Conservation (phyloP, 768 basidiomycete genomes). For the Lactarius tabidus region DNA sequence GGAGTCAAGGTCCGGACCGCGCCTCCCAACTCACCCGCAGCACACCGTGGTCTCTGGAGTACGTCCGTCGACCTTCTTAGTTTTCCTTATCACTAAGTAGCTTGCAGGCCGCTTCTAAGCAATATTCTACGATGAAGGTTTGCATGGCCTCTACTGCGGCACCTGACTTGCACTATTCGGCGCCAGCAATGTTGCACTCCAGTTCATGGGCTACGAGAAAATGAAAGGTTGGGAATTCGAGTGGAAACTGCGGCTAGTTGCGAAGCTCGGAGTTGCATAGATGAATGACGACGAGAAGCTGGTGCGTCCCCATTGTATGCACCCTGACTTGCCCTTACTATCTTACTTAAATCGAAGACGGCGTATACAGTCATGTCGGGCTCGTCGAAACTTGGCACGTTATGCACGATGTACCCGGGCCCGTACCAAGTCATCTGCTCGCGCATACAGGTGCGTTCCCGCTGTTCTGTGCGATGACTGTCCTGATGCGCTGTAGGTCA, state of each 20-base stretch:
- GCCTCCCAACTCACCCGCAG: not conserved
- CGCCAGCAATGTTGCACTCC: too few relatives aligned
- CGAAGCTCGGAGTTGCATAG: not conserved
- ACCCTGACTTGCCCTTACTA: not conserved
- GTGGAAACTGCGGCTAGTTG: not conserved
- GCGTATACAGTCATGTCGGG: not conserved
- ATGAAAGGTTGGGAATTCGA: not conserved
- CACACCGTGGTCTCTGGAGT: not conserved
- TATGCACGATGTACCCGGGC: constrained; percentile 49
- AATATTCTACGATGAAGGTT: not conserved
- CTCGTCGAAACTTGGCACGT: not conserved
- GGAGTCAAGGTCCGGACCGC: not conserved
- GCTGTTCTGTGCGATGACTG: not conserved
- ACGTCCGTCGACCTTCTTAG: not conserved
- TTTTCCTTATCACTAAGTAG: not conserved
- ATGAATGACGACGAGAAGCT: not conserved
- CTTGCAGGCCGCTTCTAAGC: not conserved
- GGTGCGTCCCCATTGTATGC: not conserved
- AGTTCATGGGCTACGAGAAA: not conserved
- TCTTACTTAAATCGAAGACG: not conserved
- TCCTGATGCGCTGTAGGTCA: constrained; percentile 45
- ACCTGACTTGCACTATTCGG: too few relatives aligned
- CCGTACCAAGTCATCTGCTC: constrained; percentile 97
- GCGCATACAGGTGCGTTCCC: constrained; percentile 69
- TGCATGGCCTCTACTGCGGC: not conserved